These are phyloP conservation scores for Pythium dissotocum DNA, from an alignment of 352 stramenopile genomes.

Conservation along the genomic window DNA sequence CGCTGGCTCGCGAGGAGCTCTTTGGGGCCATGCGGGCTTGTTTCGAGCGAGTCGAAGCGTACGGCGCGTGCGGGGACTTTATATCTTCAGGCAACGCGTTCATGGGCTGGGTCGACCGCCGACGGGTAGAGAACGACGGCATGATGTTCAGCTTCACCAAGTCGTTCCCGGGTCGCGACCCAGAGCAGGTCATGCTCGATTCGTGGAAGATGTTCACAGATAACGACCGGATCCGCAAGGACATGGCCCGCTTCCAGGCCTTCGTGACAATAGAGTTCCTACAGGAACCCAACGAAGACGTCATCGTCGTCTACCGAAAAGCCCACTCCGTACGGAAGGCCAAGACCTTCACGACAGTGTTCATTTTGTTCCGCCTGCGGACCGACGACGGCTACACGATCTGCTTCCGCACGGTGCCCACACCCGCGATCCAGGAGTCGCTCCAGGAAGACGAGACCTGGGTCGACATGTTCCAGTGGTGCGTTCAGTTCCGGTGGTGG, in stretches of 20 bases:
- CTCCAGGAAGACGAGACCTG: slow-evolving; percentile 45
- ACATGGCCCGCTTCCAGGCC: slow-evolving; percentile 41
- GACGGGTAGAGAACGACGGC: slow-evolving; percentile 39
- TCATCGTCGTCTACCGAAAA: slow-evolving; percentile 51
- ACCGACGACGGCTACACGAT: slow-evolving; percentile 55
- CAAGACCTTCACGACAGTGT: slow-evolving; percentile 58
- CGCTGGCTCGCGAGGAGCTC: slow-evolving; percentile 31
- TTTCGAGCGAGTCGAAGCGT: slow-evolving; percentile 50
- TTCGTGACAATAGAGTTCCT: slow-evolving; percentile 42
- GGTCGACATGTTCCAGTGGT: slow-evolving; percentile 71
- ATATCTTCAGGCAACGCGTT: slow-evolving; percentile 45
- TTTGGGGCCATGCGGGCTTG: slow-evolving; percentile 57
- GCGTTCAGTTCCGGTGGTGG: not conserved
- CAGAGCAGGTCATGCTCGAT: slow-evolving; percentile 43
- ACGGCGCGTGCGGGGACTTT: slow-evolving; percentile 44
- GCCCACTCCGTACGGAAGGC: slow-evolving; percentile 40
- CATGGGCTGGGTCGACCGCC: slow-evolving; percentile 57
- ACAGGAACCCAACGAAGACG: slow-evolving; percentile 53
- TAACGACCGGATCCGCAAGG: slow-evolving; percentile 39
- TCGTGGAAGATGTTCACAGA: slow-evolving; percentile 48
- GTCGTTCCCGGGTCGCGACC: slow-evolving; percentile 37
- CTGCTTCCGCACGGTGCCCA: slow-evolving; percentile 63
- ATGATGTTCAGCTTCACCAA: slow-evolving; percentile 74
- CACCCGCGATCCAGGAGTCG: slow-evolving; percentile 43
- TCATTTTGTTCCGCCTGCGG: slow-evolving; percentile 64